Evolutionary conservation across 441 rosid genomes (phyloP).

Genomic region (Pelargonium citronellum): DNA sequence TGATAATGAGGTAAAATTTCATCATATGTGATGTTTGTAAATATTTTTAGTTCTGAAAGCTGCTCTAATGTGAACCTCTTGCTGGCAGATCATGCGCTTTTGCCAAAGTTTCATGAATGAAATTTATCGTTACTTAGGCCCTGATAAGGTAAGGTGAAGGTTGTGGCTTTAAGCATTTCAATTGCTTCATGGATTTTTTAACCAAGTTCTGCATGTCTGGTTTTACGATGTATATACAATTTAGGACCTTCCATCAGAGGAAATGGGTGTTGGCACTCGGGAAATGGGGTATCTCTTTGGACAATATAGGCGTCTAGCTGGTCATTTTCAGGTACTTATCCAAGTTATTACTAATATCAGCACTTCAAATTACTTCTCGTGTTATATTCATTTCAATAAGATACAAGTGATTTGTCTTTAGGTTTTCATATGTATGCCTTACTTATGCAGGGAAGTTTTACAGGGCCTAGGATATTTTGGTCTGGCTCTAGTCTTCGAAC

Average conservation of each 20-base stretch:
- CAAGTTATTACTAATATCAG: too few relatives aligned
- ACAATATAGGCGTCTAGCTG: conserved; percentile 91
- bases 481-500: conserved; percentile 99
- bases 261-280: conserved; percentile 93
- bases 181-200: conserved; percentile 7
- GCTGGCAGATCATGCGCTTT: conserved; percentile 86
- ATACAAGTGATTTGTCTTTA: conserved; percentile 28
- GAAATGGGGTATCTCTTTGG: conserved; percentile 99
- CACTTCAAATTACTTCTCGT: not conserved
- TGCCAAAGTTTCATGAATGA: conserved; percentile 99
- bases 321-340: conserved; percentile 82
- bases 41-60: conserved; percentile 24
- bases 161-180: conserved; percentile 7
- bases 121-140: conserved; percentile 83
- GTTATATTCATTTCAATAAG: conserved; percentile 16
- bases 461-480: conserved; percentile 96
- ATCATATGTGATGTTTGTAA: conserved; percentile 18
- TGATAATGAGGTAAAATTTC: conserved; percentile 73
- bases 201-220: conserved; percentile 15
- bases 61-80: conserved; percentile 26
- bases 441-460: conserved; percentile 98
- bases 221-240: conserved; percentile 17
- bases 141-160: conserved; percentile 63
- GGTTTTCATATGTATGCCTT: conserved; percentile 43
- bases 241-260: conserved; percentile 98